These are phyloP conservation scores for Geotrichum carabidarum DNA, from an alignment of 1,139 yeast species.

Conservation along the genomic window DNA sequence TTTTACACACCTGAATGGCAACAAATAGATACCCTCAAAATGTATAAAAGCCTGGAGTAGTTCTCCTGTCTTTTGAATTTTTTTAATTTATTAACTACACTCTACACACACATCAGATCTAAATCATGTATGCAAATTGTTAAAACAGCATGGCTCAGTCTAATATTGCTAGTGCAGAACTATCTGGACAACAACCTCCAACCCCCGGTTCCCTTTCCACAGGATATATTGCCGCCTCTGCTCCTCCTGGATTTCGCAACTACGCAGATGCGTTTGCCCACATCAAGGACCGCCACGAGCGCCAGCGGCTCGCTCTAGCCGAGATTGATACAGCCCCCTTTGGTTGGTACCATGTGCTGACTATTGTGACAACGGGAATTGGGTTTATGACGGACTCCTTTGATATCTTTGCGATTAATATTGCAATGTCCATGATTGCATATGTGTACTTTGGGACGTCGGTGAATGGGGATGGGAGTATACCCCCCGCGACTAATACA, in stretches of 20 bases:
- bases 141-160: no score
- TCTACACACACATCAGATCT: no score
- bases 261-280: slow-evolving; percentile 78
- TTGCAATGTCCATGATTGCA: slow-evolving; percentile 52
- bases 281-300: slow-evolving; percentile 78
- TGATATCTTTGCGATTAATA: slow-evolving; percentile 83
- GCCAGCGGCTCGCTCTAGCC: slow-evolving; percentile 84
- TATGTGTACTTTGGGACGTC: slow-evolving; percentile 60
- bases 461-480: slow-evolving; percentile 38
- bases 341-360: slow-evolving; percentile 85
- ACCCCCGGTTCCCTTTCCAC: no score
- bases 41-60: no score
- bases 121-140: no score
- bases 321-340: slow-evolving; percentile 80
- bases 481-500: slow-evolving; percentile 65
- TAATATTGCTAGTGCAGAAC: no score
- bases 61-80: no score
- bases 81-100: no score
- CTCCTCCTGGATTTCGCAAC: slow-evolving; percentile 54
- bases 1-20: no score
- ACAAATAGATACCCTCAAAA: no score
- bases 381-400: slow-evolving; percentile 91
- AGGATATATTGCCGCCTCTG: no score
- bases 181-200: no score
- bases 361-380: slow-evolving; percentile 87